Evolutionary conservation across 352 stramenopile species (phyloP).

Genomic region (Globisporangium radiosum): DNA sequence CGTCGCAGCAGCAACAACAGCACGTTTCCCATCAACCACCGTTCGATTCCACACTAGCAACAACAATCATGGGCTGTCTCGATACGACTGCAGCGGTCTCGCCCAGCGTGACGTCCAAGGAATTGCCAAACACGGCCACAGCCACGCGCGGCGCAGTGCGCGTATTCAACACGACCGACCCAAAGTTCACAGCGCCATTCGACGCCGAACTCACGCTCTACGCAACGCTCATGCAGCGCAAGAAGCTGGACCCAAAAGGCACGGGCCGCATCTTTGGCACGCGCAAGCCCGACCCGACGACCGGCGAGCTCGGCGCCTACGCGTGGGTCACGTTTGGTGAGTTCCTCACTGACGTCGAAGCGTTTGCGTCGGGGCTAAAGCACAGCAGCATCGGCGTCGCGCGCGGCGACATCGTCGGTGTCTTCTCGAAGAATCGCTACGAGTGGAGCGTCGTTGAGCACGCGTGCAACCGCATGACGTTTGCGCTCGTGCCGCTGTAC

Average conservation of each 20-base stretch:
- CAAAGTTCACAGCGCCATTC: conserved; percentile 12
- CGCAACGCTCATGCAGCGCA: conserved; percentile 34
- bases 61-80: conserved; percentile 7
- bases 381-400: conserved; percentile 19
- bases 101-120: conserved; percentile 1
- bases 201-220: conserved; percentile 43
- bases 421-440: conserved; percentile 73
- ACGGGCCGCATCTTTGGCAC: conserved; percentile 50
- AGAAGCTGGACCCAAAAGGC: conserved; percentile 34
- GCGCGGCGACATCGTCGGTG: conserved; percentile 44
- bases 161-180: conserved; percentile 11
- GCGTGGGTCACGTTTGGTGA: conserved; percentile 58
- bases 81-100: conserved; percentile 1
- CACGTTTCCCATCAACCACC: too few species aligned
- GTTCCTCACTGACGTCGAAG: conserved; percentile 42
- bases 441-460: conserved; percentile 68
- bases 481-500: conserved; percentile 71
- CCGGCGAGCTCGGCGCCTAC: conserved; percentile 29
- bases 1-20: too few species aligned
- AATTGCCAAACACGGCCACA: conserved; percentile 15
- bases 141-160: conserved; percentile 22
- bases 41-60: neutral
- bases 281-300: conserved; percentile 32
- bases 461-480: conserved; percentile 56
- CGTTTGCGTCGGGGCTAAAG: conserved; percentile 32